Evolutionary conservation across 2,329 filamentous ascomycete genomes (phyloP).

Genomic region (Cryphonectria nitschkei): DNA sequence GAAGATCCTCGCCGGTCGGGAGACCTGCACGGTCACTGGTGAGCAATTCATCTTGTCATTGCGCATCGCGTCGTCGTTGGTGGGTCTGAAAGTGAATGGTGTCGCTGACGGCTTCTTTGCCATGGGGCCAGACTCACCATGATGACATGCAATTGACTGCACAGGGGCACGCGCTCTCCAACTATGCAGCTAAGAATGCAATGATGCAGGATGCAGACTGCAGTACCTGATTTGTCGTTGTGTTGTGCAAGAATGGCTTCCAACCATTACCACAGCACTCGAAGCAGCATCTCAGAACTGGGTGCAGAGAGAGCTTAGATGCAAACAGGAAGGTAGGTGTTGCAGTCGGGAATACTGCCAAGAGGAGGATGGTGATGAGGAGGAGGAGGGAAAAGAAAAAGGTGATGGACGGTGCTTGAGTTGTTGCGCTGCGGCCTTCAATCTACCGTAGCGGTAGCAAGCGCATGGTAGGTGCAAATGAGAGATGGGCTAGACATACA

Average conservation of each 20-base stretch:
- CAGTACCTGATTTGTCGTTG: neutral
- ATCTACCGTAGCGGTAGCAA: too few species aligned
- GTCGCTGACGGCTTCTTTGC: neutral
- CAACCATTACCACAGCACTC: neutral
- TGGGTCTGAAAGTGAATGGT: neutral
- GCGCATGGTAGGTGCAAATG: too few species aligned
- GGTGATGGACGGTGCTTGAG: neutral
- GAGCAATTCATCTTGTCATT: constrained; percentile 6
- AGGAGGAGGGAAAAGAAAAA: neutral
- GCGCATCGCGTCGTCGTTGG: neutral
- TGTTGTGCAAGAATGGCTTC: neutral
- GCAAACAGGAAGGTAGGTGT: neutral
- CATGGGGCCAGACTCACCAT: constrained; percentile 4
- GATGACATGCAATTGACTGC: neutral
- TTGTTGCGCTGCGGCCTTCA: neutral
- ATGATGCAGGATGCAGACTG: neutral
- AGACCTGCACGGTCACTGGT: constrained; percentile 15
- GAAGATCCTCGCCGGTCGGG: constrained; percentile 22
- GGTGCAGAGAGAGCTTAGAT: neutral
- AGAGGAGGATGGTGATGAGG: neutral
- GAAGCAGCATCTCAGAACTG: neutral
- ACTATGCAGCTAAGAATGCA: neutral
- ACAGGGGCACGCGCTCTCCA: neutral
- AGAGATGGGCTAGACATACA: neutral
- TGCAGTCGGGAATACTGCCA: neutral